These are phyloP conservation scores for Fulvia fulva DNA, from an alignment of 2,329 filamentous ascomycete genomes.

Conservation along the genomic window DNA sequence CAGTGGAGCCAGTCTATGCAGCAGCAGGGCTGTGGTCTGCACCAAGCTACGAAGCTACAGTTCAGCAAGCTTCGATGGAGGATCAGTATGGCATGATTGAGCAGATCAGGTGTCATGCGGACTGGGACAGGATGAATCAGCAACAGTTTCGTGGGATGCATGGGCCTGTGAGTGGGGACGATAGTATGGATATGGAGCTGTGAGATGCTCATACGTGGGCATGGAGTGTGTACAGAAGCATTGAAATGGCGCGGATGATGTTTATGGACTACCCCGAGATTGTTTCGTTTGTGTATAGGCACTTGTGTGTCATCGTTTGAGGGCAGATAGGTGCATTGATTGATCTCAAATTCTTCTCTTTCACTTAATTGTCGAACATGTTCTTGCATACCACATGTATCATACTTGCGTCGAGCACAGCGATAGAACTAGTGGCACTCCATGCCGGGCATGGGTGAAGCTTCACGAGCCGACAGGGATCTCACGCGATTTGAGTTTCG, in stretches of 20 bases:
- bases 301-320: background rate
- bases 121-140: constrained; percentile 36
- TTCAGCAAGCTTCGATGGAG: constrained; percentile 54
- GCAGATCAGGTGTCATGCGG: constrained; percentile 50
- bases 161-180: constrained; percentile 16
- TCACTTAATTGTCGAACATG: too few species aligned
- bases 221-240: background rate
- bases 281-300: constrained; percentile 1
- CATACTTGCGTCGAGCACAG: too few species aligned
- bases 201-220: constrained; percentile 8
- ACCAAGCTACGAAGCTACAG: constrained; percentile 22
- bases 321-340: background rate
- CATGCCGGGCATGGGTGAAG: too few species aligned
- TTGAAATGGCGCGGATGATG: background rate
- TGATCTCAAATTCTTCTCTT: background rate
- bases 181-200: constrained; percentile 30
- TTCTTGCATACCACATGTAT: too few species aligned
- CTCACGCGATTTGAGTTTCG: background rate
- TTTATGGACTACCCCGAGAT: background rate
- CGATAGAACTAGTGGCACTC: too few species aligned
- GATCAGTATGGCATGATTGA: constrained; percentile 64
- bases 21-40: constrained; percentile 39
- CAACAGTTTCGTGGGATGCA: constrained; percentile 19
- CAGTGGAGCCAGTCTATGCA: constrained; percentile 68
- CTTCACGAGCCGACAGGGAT: background rate